These are phyloP conservation scores for Tolypocladium sp. DNA, from an alignment of 2,329 filamentous ascomycete species.

Conservation along the genomic window DNA sequence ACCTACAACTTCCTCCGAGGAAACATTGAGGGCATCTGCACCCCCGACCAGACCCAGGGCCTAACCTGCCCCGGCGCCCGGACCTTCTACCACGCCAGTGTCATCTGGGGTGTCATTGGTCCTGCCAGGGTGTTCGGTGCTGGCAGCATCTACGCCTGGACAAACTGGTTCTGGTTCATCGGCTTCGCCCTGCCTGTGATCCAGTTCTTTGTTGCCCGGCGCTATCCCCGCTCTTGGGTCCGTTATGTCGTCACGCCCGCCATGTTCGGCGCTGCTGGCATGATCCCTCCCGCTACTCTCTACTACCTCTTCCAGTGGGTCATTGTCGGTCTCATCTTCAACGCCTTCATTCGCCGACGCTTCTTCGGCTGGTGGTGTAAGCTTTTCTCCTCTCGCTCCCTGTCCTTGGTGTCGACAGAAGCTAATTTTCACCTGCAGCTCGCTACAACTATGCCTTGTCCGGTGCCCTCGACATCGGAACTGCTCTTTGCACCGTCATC, in stretches of 20 bases:
- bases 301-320: slow-evolving; percentile 47
- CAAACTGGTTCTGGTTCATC: slow-evolving; percentile 48
- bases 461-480: slow-evolving; percentile 49
- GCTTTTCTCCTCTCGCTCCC: slow-evolving; percentile 13
- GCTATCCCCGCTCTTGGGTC: slow-evolving; percentile 34
- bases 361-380: slow-evolving; percentile 46
- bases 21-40: slow-evolving; percentile 46
- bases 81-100: slow-evolving; percentile 51
- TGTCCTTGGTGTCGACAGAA: no score
- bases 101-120: slow-evolving; percentile 53
- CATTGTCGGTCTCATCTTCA: slow-evolving; percentile 46
- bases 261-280: slow-evolving; percentile 39
- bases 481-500: slow-evolving; percentile 46
- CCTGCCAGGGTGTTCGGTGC: slow-evolving; percentile 22
- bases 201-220: slow-evolving; percentile 38
- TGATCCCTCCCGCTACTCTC: slow-evolving; percentile 46
- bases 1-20: slow-evolving; percentile 29
- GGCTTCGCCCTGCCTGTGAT: slow-evolving; percentile 37
- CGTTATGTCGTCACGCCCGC: slow-evolving; percentile 44
- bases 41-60: slow-evolving; percentile 32
- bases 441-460: slow-evolving; percentile 51
- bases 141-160: slow-evolving; percentile 33
- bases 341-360: slow-evolving; percentile 38
- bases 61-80: slow-evolving; percentile 48
- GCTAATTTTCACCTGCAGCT: slow-evolving; percentile 3